phyloP scores from a whole-genome alignment of 805 yeast genomes.

The Jamesozyma rosinii region DNA sequence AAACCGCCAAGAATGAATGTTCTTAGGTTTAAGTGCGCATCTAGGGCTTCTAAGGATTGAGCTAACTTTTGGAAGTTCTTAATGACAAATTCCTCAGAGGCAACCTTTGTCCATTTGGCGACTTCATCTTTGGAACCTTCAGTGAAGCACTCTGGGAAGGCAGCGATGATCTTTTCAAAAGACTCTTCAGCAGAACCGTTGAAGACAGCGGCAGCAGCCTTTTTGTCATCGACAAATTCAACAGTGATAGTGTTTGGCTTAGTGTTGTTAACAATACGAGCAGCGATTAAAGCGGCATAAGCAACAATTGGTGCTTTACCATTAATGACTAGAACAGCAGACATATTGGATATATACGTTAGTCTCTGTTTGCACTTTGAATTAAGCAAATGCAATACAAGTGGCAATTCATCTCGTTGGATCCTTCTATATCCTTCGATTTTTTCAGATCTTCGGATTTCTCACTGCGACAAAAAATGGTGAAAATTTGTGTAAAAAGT shows the following conservation, averaged over 20 bases:
- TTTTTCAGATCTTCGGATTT: no score
- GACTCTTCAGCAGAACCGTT: slow-evolving; percentile 40
- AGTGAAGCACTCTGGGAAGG: slow-evolving; percentile 39
- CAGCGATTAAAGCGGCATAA: slow-evolving; percentile 69
- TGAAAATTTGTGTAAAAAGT: no score
- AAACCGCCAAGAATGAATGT: slow-evolving; percentile 61
- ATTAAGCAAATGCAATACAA: no score
- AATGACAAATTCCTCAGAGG: slow-evolving; percentile 57
- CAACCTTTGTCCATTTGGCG: slow-evolving; percentile 58
- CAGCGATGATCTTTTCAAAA: slow-evolving; percentile 41
- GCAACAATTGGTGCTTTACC: slow-evolving; percentile 81
- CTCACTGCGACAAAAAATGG: no score
- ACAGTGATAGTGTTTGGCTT: slow-evolving; percentile 46
- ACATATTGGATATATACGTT: slow-evolving; percentile 31
- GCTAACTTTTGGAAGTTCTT: slow-evolving; percentile 86
- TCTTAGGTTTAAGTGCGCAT: slow-evolving; percentile 75
- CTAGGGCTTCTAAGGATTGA: slow-evolving; percentile 67
- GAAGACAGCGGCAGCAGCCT: slow-evolving; percentile 41
- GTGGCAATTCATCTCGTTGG: no score
- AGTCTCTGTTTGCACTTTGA: no score
- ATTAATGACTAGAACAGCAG: slow-evolving; percentile 51
- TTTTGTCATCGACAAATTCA: slow-evolving; percentile 65
- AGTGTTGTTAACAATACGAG: slow-evolving; percentile 55
- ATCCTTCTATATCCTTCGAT: no score
- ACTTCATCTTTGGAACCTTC: slow-evolving; percentile 25